A percentile compares a stretch with the other conserved stretches of the same genome.
Conservation (phyloP, 192 early-diverging fungal species). For the Phycomyces blakesleeanus region DNA sequence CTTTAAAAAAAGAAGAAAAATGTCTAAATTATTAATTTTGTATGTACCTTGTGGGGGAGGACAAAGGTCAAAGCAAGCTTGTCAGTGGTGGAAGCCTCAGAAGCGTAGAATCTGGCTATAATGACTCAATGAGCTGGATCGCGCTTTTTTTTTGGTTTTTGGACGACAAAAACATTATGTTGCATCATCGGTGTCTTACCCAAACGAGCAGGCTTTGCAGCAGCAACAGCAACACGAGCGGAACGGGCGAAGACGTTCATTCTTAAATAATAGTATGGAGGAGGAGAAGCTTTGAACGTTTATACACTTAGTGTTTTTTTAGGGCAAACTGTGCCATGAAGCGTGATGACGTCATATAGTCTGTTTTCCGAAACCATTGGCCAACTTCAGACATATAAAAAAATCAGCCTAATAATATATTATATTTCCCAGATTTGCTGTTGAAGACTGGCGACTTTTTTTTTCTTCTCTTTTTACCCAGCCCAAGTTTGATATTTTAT, state of each 20-base stretch:
- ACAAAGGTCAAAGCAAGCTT: slow-evolving; percentile 87
- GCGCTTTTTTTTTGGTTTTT: too few relatives aligned
- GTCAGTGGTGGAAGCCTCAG: slow-evolving; percentile 64
- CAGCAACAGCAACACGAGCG: slow-evolving; percentile 36
- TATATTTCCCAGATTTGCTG: too few relatives aligned
- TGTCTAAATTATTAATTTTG: too few relatives aligned
- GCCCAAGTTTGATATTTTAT: too few relatives aligned
- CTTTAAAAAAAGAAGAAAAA: too few relatives aligned
- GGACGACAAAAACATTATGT: background rate
- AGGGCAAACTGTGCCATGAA: background rate
- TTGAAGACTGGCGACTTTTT: too few relatives aligned
- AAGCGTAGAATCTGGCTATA: slow-evolving; percentile 74
- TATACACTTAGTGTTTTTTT: background rate
- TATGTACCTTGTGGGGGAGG: slow-evolving; percentile 84
- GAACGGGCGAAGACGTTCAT: slow-evolving; percentile 56
- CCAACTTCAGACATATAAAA: too few relatives aligned
- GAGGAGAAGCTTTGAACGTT: background rate
- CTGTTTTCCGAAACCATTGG: too few relatives aligned
- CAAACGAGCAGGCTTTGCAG: slow-evolving; percentile 39
- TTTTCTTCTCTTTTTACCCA: too few relatives aligned
- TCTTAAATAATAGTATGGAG: slow-evolving; percentile 10
- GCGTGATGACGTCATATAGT: background rate
- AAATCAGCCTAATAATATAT: too few relatives aligned
- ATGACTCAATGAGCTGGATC: background rate
- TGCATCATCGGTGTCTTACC: slow-evolving; percentile 25